A percentile compares a stretch with the other conserved stretches of the same genome.
These are phyloP conservation scores for Poronia punctata DNA, from an alignment of 495 filamentous ascomycete species.

Conservation along the genomic window DNA sequence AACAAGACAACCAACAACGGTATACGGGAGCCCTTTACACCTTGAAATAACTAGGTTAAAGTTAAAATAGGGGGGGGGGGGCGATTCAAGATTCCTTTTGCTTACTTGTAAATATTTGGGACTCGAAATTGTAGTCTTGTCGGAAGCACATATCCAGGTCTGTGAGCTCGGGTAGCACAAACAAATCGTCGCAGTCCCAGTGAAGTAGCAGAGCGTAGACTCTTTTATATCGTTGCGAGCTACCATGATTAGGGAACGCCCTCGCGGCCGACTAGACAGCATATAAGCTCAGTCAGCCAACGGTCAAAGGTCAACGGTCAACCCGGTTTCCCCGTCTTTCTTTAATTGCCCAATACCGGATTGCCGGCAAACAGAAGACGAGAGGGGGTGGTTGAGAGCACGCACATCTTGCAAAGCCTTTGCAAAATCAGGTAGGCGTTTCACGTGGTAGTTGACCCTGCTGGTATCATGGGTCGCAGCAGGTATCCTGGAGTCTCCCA, in stretches of 20 bases:
- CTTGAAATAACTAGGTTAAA: too few relatives aligned
- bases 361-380: conserved; percentile 5
- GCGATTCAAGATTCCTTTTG: too few relatives aligned
- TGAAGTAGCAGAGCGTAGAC: conserved; percentile 47
- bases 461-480: conserved; percentile 45
- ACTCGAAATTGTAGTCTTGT: conserved; percentile 40
- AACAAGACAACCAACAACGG: too few relatives aligned
- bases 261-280: conserved; percentile 40
- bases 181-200: conserved; percentile 50
- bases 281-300: not conserved
- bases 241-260: conserved; percentile 42
- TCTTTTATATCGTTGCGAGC: conserved; percentile 41
- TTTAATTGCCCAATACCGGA: conserved; percentile 9
- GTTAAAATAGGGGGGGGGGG: too few relatives aligned
- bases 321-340: too few relatives aligned
- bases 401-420: conserved; percentile 41
- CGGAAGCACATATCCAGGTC: conserved; percentile 43
- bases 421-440: conserved; percentile 42
- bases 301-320: too few relatives aligned
- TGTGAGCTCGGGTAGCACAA: conserved; percentile 44
- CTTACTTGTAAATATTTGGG: conserved; percentile 42
- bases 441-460: conserved; percentile 46
- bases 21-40: too few relatives aligned
- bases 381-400: conserved; percentile 2
- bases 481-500: conserved; percentile 29